These are phyloP conservation scores for Porphyra umbilicalis DNA, from an alignment of 31 red algal genomes.

Conservation along the genomic window DNA sequence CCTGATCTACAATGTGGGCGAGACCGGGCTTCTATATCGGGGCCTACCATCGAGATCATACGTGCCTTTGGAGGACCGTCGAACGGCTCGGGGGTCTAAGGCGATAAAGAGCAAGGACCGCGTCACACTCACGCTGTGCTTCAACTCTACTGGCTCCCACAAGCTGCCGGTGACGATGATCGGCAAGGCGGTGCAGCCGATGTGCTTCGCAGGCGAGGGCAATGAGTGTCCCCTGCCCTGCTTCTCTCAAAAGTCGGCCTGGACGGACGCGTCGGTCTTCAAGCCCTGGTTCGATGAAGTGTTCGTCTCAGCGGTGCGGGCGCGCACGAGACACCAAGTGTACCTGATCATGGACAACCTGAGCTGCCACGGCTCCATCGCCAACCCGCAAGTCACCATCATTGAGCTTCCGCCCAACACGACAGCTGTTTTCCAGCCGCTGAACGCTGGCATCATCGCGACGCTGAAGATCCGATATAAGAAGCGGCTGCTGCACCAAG, in stretches of 20 bases:
- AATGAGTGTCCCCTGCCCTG: not conserved
- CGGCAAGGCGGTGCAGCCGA: conserved; percentile 7
- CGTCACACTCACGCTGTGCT: no score
- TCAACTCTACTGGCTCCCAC: no score
- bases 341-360: not conserved
- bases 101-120: no score
- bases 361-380: not conserved
- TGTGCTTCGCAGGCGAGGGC: conserved; percentile 4
- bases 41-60: no score
- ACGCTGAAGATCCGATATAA: not conserved
- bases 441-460: not conserved
- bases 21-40: no score
- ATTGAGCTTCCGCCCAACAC: not conserved
- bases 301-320: not conserved
- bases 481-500: not conserved
- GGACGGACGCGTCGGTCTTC: conserved; percentile 10
- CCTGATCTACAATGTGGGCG: no score
- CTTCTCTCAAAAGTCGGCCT: conserved; percentile 12
- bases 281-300: not conserved
- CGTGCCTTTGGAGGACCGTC: no score
- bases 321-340: not conserved
- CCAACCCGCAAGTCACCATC: not conserved
- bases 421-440: not conserved
- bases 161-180: conserved; percentile 3
- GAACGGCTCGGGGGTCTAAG: no score